A percentile compares a stretch with the other conserved stretches of the same genome.
Conservation (phyloP, 495 filamentous ascomycete genomes). For the Neohortaea acidophila region DNA sequence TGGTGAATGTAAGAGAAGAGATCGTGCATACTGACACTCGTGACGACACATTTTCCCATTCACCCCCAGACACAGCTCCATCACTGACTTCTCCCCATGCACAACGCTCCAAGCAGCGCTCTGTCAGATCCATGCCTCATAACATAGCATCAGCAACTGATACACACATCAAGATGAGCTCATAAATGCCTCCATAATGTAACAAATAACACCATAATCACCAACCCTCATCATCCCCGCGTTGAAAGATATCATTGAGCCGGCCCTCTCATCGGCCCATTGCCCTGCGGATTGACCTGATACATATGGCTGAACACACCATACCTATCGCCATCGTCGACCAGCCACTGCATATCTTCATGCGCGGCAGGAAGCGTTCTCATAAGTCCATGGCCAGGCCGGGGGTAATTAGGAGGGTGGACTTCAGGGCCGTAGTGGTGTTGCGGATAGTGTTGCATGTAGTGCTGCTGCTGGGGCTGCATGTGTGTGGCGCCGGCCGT, state of each 20-base stretch:
- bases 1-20: no score
- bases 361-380: conserved; percentile 24
- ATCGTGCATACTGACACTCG: no score
- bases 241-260: no score
- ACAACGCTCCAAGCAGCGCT: no score
- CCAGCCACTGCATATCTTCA: conserved; percentile 27
- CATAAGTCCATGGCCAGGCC: conserved; percentile 27
- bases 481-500: conserved; percentile 1
- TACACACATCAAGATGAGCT: not conserved
- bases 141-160: not conserved
- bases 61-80: no score
- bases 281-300: conserved; percentile 10
- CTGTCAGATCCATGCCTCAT: no score
- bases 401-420: conserved; percentile 26
- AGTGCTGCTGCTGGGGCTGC: not conserved
- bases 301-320: conserved; percentile 28
- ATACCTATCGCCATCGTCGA: conserved; percentile 26
- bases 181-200: not conserved
- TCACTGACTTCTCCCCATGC: no score
- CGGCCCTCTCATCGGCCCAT: not conserved
- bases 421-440: conserved; percentile 22
- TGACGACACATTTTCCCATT: no score
- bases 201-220: not conserved
- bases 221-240: not conserved
- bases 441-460: not conserved